Evolutionary conservation across 345 rosid genomes (phyloP).

Genomic region (Brassica carinata): DNA sequence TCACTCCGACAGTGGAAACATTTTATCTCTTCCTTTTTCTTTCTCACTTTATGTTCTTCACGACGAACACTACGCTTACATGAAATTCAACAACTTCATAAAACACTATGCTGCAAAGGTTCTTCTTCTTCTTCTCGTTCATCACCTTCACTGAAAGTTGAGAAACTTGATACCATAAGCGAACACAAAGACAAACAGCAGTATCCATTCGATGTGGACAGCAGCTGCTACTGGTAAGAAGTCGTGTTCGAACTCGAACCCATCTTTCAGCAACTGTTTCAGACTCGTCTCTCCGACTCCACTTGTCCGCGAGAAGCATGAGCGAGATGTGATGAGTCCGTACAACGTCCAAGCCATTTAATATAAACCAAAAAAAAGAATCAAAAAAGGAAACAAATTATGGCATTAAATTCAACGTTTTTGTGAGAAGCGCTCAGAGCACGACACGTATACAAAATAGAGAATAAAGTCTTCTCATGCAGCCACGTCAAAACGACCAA

Average conservation of each 20-base stretch:
- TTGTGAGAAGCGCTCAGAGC: too few relatives aligned
- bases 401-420: too few relatives aligned
- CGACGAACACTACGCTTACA: constrained; percentile 25
- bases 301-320: too few relatives aligned
- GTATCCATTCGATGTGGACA: constrained; percentile 56
- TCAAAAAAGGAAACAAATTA: too few relatives aligned
- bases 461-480: too few relatives aligned
- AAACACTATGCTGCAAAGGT: not conserved
- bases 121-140: not conserved
- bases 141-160: constrained; percentile 62
- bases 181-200: constrained; percentile 50
- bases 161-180: constrained; percentile 61
- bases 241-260: constrained; percentile 51
- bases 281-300: constrained; percentile 41
- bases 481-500: too few relatives aligned
- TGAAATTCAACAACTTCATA: not conserved
- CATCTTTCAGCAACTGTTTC: constrained; percentile 50
- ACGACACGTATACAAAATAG: too few relatives aligned
- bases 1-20: constrained; percentile 39
- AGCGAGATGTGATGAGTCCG: too few relatives aligned
- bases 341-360: too few relatives aligned
- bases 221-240: constrained; percentile 29
- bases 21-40: constrained; percentile 19
- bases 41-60: constrained; percentile 12
- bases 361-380: too few relatives aligned